Evolutionary conservation across 106 monocot species (phyloP).

Genomic region (Dactylorhiza incarnata): DNA sequence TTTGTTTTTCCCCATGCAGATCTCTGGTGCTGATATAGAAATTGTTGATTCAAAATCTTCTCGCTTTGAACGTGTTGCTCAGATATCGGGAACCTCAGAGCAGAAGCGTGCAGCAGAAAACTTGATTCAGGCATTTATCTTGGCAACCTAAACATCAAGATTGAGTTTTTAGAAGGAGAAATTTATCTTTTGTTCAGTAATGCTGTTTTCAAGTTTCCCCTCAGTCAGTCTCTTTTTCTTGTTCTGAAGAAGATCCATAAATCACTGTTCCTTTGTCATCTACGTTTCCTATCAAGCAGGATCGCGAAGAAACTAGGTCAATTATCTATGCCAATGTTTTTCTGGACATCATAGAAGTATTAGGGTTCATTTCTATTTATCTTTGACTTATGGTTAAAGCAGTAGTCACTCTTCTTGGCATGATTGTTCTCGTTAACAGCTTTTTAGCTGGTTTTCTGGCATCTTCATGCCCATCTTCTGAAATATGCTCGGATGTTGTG

Average conservation of each 20-base stretch:
- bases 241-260: background rate
- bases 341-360: slow-evolving; percentile 8
- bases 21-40: slow-evolving; percentile 88
- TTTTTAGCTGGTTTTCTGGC: slow-evolving; percentile 7
- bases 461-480: slow-evolving; percentile 5
- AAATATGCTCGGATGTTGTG: background rate
- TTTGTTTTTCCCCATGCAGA: slow-evolving; percentile 42
- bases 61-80: slow-evolving; percentile 67
- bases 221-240: background rate
- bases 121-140: slow-evolving; percentile 91
- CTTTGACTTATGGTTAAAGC: slow-evolving; percentile 3
- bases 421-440: background rate
- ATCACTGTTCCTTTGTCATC: background rate
- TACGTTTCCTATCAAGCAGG: slow-evolving; percentile 3
- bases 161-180: slow-evolving; percentile 1
- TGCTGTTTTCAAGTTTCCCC: background rate
- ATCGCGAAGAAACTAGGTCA: background rate
- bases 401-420: slow-evolving; percentile 6
- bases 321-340: slow-evolving; percentile 6
- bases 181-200: background rate
- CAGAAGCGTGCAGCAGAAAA: slow-evolving; percentile 89
- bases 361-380: slow-evolving; percentile 9
- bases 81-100: slow-evolving; percentile 75
- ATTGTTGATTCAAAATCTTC: slow-evolving; percentile 79
- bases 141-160: slow-evolving; percentile 48